Evolutionary conservation across 2,329 filamentous ascomycete species (phyloP), one percentile per base, ranked within the genome.

Genomic region (Clonostachys byssicola): DNA sequence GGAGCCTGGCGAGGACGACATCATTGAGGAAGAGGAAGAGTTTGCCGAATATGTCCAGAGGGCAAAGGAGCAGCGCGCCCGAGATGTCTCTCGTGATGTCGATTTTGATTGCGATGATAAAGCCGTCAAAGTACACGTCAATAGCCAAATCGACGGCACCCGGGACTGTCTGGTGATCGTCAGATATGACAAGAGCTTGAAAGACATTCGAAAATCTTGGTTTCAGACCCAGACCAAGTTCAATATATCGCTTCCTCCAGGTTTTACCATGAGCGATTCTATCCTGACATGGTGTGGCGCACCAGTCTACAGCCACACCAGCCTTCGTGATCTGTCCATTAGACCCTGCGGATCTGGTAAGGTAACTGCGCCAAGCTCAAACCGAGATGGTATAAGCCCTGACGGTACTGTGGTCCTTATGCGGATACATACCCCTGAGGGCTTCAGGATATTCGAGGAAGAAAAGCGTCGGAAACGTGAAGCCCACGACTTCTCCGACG

Each of bases 271-370:
- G 23, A 30, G 75, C 5, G 69, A 73, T 1, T 70, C 95, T 16
- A 86, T 94, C 56, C 75, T 97, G 47, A 94, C 89, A 0, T 96
- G 89, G 85, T 85, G 84, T 52, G 78, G 81, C 23, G 81, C 80
- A 49, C 80, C 81, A 49, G 67, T 96, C 4, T 96, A 87, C 60
- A 81, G 88, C 53, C 78, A 80, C n/a, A 89, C 88, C 6, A 92
- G 86, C 2, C 85, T 89, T 49, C 74, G 75, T 46, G 83, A 78
- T 43, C 68, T 95, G 7, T 83, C 84, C 7, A 77, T 94, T 42
- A 60, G 67, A 9, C 68, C 72, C 0, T 63, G 68, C 12, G 59
- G 52, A 30, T 30, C 6, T 57, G 17, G 36, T 39, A 58, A 12
- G 64, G 75, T 9, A 8, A 42, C 7, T n/a, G 77, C 17, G 57